Base-by-base conservation (phyloP, 108 stramenopile genomes). In the Skeletonema grethae region DNA sequence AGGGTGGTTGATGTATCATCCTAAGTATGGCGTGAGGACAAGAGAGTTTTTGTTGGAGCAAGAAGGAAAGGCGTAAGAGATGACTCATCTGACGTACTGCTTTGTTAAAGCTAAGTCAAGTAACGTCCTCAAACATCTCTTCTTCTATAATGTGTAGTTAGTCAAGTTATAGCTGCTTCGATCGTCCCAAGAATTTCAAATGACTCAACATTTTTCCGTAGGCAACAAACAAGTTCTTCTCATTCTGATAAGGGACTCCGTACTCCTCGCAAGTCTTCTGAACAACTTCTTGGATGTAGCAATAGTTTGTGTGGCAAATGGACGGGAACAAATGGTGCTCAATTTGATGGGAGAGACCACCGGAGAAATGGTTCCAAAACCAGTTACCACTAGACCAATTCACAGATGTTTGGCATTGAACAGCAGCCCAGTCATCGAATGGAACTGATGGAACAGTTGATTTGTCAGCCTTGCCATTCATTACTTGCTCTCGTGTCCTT, bases 321-420 rank as follows among this genome's bases (percentile, higher is more conserved):
- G 83, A 73, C 18, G 95, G 95, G 84, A 94, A 95, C 45, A 95
- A 80, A 68, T 95, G 95, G 70, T 95, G 95, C 60, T 91, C 92
- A 68, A 95, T 93, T 67, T 95, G 95, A 77, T 95, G 92, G 64
- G 90, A 92, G 8, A 95, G 72, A 18, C 90, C 95, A 8, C 95
- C 95, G 53, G 82, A 84, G 56, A 95, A 77, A 77, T 91, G 92
- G 65, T 89, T 87, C 73, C 83, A 85, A 41, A 92, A 82, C 80
- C 79, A 73, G 28, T 79, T 86, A 25, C 76, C 82, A 61, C 83
- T 69, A 8, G 71, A 63, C 76, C 90, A 94, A 71, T 94, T 89
- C 57, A 94, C 92, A 56, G 76, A 83, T 24, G 89, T 90, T 65
- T 89, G 90, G 29, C 90, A 87, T 78, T 93, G 92, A 15, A 89